A percentile compares a stretch with the other conserved stretches of the same genome.
phyloP scores from a whole-genome alignment of 192 early-diverging fungal genomes.

The Backusella australiensis region DNA sequence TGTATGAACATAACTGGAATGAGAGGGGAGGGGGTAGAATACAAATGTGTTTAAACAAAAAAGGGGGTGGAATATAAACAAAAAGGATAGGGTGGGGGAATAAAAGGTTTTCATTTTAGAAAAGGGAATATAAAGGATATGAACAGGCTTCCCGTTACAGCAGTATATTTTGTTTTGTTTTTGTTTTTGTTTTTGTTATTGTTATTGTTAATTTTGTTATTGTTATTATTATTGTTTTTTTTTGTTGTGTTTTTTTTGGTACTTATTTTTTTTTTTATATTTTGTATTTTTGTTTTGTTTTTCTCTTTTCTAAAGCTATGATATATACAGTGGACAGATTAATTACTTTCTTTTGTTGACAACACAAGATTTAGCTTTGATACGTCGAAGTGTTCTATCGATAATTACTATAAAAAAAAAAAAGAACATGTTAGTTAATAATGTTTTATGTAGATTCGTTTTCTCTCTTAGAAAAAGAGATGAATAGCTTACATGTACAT shows the following conservation, averaged over 20 bases:
- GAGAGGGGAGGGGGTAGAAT: background rate
- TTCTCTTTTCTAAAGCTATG: conserved; percentile 3
- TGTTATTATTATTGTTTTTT: background rate
- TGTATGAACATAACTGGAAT: conserved; percentile 1
- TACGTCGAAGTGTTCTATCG: background rate
- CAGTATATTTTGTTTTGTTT: background rate
- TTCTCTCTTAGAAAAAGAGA: background rate
- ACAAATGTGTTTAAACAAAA: background rate
- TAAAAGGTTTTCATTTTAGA: background rate
- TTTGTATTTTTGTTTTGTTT: background rate
- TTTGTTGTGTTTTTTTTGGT: background rate
- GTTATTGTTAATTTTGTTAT: background rate
- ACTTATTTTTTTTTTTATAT: background rate
- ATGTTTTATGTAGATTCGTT: background rate
- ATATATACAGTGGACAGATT: conserved; percentile 1
- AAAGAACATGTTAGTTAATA: background rate
- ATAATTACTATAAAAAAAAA: conserved; percentile 12
- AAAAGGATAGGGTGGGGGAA: background rate
- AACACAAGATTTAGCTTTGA: background rate
- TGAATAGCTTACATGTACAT: conserved; percentile 19
- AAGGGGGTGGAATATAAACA: background rate
- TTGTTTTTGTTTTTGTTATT: background rate
- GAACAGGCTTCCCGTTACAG: background rate
- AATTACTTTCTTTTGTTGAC: conserved; percentile 8
- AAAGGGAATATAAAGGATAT: background rate